Base-by-base conservation (phyloP, 441 rosid genomes). In the Omphalea diandra region DNA sequence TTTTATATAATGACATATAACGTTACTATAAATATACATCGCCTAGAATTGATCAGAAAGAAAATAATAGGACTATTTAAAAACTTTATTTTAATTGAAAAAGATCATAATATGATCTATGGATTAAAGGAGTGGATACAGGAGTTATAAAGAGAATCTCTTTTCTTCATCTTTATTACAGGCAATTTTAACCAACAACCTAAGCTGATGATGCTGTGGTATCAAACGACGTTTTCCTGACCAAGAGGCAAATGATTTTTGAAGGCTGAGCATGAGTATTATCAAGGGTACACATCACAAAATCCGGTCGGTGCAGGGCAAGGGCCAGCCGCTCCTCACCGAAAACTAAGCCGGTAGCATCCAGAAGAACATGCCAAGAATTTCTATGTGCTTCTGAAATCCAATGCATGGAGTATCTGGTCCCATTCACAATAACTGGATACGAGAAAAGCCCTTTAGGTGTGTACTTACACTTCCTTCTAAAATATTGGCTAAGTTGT, bases 361-460 rank as follows among this genome's bases (percentile, higher is more conserved):
- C 94, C 1, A 87, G 80, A 26, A 84, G 81, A 53, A 86, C 91
- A 26, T 85, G 88, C 94, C 88, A 88, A 2, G 88, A 84, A 50
- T 81, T 85, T 38, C 91, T 73, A n/a, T n/a, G 94, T 1, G 87
- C 88, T 67, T 88, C 91, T 0, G 88, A 88, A 46, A 86, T 80
- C 91, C 91, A 88, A 69, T 88, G 91, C 91, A 81, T 76, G 0
- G 91, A 86, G 58, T 80, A 79, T 32, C 83, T 83, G 8, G 81
- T 80, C 75, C 80, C 86, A 33, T 84, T 80, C 44, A 80, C 83
- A 31, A 67, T 52, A 1, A 77, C 85, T 0, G 88, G 91, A 56
- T 81, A 86, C 3, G 89, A 79, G 66, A 85, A 84, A 1, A 85
- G 83, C 6, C 88, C 91, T 49, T 83, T 86, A 0, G 82, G 86